Base-by-base conservation (phyloP, 2,329 filamentous ascomycete genomes). In the Trichoderma aggressivum region DNA sequence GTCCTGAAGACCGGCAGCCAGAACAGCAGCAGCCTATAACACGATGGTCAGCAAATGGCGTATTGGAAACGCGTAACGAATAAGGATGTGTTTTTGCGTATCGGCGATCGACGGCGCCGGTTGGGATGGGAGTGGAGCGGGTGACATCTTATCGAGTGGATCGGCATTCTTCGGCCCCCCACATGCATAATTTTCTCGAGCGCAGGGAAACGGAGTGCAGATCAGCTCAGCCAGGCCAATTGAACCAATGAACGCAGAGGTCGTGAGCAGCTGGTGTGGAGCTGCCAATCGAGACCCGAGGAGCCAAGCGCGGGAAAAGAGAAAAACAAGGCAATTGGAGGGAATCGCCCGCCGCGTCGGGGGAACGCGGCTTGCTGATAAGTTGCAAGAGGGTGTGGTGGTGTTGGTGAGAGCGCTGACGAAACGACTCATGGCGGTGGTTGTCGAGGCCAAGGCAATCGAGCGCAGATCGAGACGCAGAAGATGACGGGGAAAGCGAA, bases 1-100 rank as follows among this genome's bases (percentile, higher is more conserved):
- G 78, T 96, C 92, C 82, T 92, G 83, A 55, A 97, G 89, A 89
- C 92, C 92, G 73, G 91, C 92, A 79, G 94, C 93, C 72, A 97
- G 87, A 78, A 94, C 86, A 76, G 92, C 92, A 73, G 93, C 92
- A 82, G 89, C 87, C 89, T 90, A 73, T 59, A 62, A 61, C 43
- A 47, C 24, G 55, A 65, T 30, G 61, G 78, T 81, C 78, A 80
- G 78, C 74, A 66, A 58, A 61, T 39, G 56, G 32, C 30, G 47
- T 68, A 70, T 43, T 30, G 30, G 47, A 21, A 55, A 39, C 47
- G 47, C 21, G 39, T 43, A 55, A 39, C 47, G 3, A 47, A 21
- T 50, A 32, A 69, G 36, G 56, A 32, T n/a, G 16, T 28, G 28
- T 68, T 59, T 59, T 60, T 50, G 65, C 39, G 56, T 50, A 69